phyloP scores from a whole-genome alignment of 208 protist genomes.

The Acanthamoeba royreba region DNA sequence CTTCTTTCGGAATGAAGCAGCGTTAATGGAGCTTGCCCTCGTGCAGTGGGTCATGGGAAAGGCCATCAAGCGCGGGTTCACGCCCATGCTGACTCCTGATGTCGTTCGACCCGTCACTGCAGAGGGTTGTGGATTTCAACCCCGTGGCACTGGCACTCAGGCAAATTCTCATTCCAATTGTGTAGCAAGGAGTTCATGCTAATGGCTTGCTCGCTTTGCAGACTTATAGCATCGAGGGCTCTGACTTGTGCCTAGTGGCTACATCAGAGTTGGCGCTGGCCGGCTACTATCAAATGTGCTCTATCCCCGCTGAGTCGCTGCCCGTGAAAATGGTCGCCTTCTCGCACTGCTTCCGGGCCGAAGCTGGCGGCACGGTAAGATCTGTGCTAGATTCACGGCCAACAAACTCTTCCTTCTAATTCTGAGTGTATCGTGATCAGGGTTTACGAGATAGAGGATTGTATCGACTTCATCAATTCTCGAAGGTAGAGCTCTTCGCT shows the following conservation, averaged over 20 bases:
- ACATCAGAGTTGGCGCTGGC: conserved; percentile 80
- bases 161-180: neutral
- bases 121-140: conserved; percentile 80
- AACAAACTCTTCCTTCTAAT: neutral
- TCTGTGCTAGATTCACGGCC: neutral
- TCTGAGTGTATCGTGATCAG: neutral
- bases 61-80: conserved; percentile 53
- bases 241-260: conserved; percentile 73
- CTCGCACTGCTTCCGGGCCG: conserved; percentile 75
- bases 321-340: conserved; percentile 71
- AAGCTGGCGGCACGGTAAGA: conserved; percentile 53
- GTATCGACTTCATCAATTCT: conserved; percentile 86
- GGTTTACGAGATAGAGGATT: conserved; percentile 69
- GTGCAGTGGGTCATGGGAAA: conserved; percentile 71
- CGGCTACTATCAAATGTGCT: conserved; percentile 56
- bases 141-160: conserved; percentile 56
- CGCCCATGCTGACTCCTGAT: conserved; percentile 71
- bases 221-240: conserved; percentile 59
- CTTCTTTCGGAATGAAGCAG: conserved; percentile 75
- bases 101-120: conserved; percentile 64
- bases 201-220: neutral
- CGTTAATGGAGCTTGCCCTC: conserved; percentile 78
- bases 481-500: conserved; percentile 84
- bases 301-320: neutral
- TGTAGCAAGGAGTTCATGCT: neutral